Evolutionary conservation across 208 protist species (phyloP).

Genomic region (Acanthamoeba lugdunensis): DNA sequence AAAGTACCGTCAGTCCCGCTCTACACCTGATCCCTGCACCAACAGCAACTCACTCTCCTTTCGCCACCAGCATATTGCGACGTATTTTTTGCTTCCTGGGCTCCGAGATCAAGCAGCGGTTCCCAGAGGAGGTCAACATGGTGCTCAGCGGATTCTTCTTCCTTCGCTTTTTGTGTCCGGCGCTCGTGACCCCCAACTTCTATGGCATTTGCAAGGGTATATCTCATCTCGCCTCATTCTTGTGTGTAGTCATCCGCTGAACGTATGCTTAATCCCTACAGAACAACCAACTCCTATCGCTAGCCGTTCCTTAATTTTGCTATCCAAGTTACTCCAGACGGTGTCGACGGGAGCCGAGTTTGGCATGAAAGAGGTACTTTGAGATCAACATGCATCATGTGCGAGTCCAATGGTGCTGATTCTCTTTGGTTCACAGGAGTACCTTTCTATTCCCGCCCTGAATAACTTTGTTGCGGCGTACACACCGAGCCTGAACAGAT

Average conservation of each 20-base stretch:
- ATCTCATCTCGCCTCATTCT: too few species aligned
- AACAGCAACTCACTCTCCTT: neutral
- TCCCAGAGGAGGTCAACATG: constrained; percentile 44
- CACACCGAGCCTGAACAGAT: constrained; percentile 2
- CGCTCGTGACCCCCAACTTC: constrained; percentile 19
- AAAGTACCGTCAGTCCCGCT: neutral
- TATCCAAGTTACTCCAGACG: constrained; percentile 46
- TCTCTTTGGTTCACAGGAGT: neutral
- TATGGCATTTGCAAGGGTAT: constrained; percentile 41
- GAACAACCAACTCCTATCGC: constrained; percentile 1
- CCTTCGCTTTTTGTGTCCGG: constrained; percentile 32
- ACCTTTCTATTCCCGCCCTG: neutral
- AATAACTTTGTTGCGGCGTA: neutral
- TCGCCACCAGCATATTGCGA: neutral
- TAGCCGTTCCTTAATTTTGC: constrained; percentile 1
- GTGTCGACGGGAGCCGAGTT: constrained; percentile 18
- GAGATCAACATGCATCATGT: neutral
- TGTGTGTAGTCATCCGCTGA: neutral
- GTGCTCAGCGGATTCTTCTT: constrained; percentile 40
- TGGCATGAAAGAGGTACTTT: constrained; percentile 3
- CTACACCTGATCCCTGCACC: neutral
- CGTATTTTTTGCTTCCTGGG: constrained; percentile 22
- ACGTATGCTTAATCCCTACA: neutral
- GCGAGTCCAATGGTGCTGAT: neutral
- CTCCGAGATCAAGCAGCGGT: constrained; percentile 34